A percentile compares a stretch with the other conserved stretches of the same genome.
Evolutionary conservation across 176 grass and related monocot genomes (phyloP).

Genomic region (Triticum urartu): DNA sequence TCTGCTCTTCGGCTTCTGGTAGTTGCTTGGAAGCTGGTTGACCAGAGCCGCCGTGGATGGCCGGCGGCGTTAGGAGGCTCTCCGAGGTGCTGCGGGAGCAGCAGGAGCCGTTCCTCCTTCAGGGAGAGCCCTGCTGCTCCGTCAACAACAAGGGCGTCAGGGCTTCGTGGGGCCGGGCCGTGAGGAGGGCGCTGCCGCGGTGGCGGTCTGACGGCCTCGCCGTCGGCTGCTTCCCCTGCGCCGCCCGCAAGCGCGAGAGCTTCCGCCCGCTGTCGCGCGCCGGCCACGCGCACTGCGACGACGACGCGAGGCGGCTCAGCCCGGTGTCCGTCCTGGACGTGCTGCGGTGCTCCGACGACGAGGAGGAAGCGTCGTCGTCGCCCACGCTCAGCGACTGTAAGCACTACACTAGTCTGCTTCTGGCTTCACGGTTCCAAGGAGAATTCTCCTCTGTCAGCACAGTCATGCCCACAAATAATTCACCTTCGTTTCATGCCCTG

Average conservation of each 20-base stretch:
- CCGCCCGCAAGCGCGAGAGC: neutral
- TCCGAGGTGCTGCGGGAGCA: slow-evolving; percentile 76
- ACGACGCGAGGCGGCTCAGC: slow-evolving; percentile 44
- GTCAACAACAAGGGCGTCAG: neutral
- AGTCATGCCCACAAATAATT: neutral
- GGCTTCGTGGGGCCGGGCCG: neutral
- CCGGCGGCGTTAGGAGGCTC: slow-evolving; percentile 43
- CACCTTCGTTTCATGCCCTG: neutral
- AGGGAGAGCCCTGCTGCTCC: slow-evolving; percentile 18
- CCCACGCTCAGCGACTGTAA: neutral
- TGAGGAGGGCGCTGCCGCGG: slow-evolving; percentile 1
- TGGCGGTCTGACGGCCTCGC: neutral
- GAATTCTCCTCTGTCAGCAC: neutral
- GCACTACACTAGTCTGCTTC: neutral
- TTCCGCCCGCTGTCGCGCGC: slow-evolving; percentile 27
- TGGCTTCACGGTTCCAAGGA: neutral
- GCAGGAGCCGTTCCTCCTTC: slow-evolving; percentile 76
- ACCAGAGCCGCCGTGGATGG: too few species aligned
- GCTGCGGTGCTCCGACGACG: slow-evolving; percentile 48
- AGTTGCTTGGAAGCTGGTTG: too few species aligned
- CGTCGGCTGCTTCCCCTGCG: slow-evolving; percentile 22
- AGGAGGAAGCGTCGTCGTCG: neutral
- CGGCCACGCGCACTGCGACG: neutral
- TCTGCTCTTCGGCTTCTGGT: too few species aligned
- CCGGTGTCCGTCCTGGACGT: slow-evolving; percentile 77